These are phyloP conservation scores for Fagopyrum esculentum DNA, from an alignment of 148 eudicot genomes.

Conservation along the genomic window DNA sequence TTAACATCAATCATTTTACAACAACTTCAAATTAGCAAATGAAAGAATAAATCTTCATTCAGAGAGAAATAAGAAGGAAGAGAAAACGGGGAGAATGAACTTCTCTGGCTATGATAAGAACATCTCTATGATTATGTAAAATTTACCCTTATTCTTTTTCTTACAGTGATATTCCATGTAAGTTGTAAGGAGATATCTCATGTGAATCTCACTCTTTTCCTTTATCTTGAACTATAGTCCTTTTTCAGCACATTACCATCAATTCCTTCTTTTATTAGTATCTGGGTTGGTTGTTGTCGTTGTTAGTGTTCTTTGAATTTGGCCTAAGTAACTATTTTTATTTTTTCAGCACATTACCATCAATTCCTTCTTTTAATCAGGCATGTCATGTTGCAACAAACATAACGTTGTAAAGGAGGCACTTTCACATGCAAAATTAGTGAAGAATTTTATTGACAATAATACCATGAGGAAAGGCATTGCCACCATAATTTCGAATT, in stretches of 20 bases:
- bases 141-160: conserved; percentile 25
- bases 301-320: not conserved
- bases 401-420: conserved; percentile 2
- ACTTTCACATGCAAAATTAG: not conserved
- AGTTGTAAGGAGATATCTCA: too few relatives aligned
- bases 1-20: too few relatives aligned
- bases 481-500: conserved; percentile 83
- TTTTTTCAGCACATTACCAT: too few relatives aligned
- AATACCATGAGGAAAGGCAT: conserved; percentile 76
- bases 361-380: conserved; percentile 89
- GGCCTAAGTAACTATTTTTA: not conserved
- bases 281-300: not conserved
- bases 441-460: conserved; percentile 11
- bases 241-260: not conserved
- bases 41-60: not conserved
- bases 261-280: not conserved
- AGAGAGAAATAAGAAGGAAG: not conserved
- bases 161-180: conserved; percentile 17
- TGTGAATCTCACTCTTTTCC: not conserved
- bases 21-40: too few relatives aligned
- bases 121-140: not conserved
- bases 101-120: not conserved
- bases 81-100: too few relatives aligned
- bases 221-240: not conserved
- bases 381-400: conserved; percentile 31